phyloP scores from a whole-genome alignment of 257 asterid species.

The Solanum commersonii region DNA sequence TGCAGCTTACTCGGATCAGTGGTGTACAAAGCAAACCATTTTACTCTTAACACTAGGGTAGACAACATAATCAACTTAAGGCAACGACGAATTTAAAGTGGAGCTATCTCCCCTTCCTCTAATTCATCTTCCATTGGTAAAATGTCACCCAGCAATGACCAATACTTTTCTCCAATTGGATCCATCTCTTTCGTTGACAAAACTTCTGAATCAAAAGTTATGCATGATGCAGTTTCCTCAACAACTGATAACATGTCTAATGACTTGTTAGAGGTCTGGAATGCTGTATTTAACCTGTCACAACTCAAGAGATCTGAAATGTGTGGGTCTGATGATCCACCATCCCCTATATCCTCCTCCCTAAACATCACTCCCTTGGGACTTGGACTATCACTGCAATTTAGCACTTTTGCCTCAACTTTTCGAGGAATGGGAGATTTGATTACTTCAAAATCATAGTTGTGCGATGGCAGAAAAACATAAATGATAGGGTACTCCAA shows the following conservation, averaged over 20 bases:
- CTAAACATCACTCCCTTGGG: conserved; percentile 53
- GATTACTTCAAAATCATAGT: conserved; percentile 48
- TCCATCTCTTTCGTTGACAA: conserved; percentile 7
- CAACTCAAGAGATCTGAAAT: conserved; percentile 38
- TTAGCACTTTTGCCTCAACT: conserved; percentile 18
- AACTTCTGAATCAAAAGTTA: conserved; percentile 32
- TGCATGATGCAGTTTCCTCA: conserved; percentile 1
- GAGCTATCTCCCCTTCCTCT: conserved; percentile 81
- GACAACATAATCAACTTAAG: not conserved
- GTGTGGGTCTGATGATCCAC: conserved; percentile 21
- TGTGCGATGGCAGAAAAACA: conserved; percentile 68
- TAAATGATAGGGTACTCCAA: conserved; percentile 80
- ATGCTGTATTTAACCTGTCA: not conserved
- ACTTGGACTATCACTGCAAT: conserved; percentile 14
- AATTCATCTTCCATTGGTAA: conserved; percentile 40
- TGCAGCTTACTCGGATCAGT: not conserved
- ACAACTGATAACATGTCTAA: not conserved
- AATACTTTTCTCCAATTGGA: not conserved
- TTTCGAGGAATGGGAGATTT: conserved; percentile 15
- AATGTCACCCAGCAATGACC: not conserved
- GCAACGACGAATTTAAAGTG: not conserved
- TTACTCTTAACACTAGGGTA: not conserved
- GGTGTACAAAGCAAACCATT: not conserved
- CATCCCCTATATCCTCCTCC: conserved; percentile 53
- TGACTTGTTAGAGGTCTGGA: conserved; percentile 5